These are phyloP conservation scores for Pythium vanterpoolii DNA, from an alignment of 352 stramenopile species.

Conservation along the genomic window DNA sequence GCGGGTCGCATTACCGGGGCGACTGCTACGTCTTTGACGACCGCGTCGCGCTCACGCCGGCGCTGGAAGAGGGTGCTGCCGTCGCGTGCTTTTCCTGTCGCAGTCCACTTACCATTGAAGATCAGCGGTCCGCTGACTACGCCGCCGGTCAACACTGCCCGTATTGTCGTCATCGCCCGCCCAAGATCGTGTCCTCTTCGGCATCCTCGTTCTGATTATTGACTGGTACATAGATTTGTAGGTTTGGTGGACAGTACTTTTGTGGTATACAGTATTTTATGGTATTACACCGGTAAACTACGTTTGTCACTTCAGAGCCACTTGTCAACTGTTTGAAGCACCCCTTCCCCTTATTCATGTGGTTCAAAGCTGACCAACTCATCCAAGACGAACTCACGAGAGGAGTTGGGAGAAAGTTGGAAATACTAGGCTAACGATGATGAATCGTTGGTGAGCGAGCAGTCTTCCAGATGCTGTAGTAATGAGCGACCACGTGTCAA, in stretches of 20 bases:
- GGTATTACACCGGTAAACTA: background rate
- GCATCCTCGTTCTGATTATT: background rate
- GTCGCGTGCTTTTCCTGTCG: slow-evolving; percentile 57
- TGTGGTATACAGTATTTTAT: slow-evolving; percentile 1
- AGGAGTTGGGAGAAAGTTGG: background rate
- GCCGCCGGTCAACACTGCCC: slow-evolving; percentile 40
- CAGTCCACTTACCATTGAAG: slow-evolving; percentile 46
- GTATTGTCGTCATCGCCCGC: slow-evolving; percentile 55
- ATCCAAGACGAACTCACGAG: slow-evolving; percentile 1
- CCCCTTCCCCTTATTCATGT: slow-evolving; percentile 11
- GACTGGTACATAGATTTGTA: slow-evolving; percentile 20
- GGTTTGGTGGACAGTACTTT: background rate
- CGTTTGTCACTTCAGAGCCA: slow-evolving; percentile 2
- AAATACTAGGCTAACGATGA: background rate
- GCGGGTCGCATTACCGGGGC: slow-evolving; percentile 60
- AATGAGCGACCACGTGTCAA: background rate
- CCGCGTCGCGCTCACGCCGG: slow-evolving; percentile 60
- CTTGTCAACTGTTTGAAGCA: slow-evolving; percentile 11
- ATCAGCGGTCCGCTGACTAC: slow-evolving; percentile 44
- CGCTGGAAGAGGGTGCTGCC: slow-evolving; percentile 40
- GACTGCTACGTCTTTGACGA: slow-evolving; percentile 85
- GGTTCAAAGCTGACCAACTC: slow-evolving; percentile 1
- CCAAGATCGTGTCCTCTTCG: slow-evolving; percentile 38
- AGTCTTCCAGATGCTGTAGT: background rate
- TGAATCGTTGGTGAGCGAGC: background rate